These are phyloP conservation scores for Diaporthe longicolla DNA, from an alignment of 2,329 filamentous ascomycete species.

Conservation along the genomic window DNA sequence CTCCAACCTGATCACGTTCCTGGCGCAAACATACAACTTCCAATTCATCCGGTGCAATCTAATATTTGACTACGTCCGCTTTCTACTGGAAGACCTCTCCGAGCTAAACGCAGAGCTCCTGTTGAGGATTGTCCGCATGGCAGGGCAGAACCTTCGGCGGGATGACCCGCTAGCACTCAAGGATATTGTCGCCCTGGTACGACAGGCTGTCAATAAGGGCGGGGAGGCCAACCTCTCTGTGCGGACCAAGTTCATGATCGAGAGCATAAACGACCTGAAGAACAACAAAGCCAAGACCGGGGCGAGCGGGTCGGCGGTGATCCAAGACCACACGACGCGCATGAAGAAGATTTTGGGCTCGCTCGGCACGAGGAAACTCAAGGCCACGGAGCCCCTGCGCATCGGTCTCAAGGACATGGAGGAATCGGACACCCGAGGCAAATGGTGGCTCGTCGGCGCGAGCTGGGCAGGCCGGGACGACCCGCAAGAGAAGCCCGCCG, in stretches of 20 bases:
- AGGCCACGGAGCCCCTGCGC: slow-evolving; percentile 84
- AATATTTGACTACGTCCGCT: slow-evolving; percentile 90
- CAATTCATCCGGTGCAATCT: slow-evolving; percentile 86
- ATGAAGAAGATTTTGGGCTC: slow-evolving; percentile 92
- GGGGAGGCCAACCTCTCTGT: slow-evolving; percentile 83
- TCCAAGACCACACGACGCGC: slow-evolving; percentile 84
- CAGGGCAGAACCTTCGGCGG: slow-evolving; percentile 84
- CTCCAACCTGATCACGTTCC: slow-evolving; percentile 84
- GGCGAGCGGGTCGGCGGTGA: slow-evolving; percentile 77
- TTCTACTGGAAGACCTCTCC: slow-evolving; percentile 80
- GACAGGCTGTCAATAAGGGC: slow-evolving; percentile 76
- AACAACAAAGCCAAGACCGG: slow-evolving; percentile 91
- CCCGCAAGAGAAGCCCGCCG: slow-evolving; percentile 37
- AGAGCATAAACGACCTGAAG: slow-evolving; percentile 93
- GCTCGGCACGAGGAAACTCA: slow-evolving; percentile 76
- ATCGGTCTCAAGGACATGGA: slow-evolving; percentile 87
- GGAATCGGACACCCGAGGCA: slow-evolving; percentile 87
- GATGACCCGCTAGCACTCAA: slow-evolving; percentile 92
- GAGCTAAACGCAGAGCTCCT: slow-evolving; percentile 92
- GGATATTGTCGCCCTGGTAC: slow-evolving; percentile 86
- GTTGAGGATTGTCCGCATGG: slow-evolving; percentile 85
- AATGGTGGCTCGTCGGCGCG: slow-evolving; percentile 99
- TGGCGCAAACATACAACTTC: slow-evolving; percentile 93
- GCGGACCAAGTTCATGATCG: slow-evolving; percentile 96
- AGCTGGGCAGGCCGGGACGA: slow-evolving; percentile 75